A percentile compares a stretch with the other conserved stretches of the same genome.
Evolutionary conservation across 73 alveolate genomes (phyloP).

Genomic region (Paramecium caudatum): DNA sequence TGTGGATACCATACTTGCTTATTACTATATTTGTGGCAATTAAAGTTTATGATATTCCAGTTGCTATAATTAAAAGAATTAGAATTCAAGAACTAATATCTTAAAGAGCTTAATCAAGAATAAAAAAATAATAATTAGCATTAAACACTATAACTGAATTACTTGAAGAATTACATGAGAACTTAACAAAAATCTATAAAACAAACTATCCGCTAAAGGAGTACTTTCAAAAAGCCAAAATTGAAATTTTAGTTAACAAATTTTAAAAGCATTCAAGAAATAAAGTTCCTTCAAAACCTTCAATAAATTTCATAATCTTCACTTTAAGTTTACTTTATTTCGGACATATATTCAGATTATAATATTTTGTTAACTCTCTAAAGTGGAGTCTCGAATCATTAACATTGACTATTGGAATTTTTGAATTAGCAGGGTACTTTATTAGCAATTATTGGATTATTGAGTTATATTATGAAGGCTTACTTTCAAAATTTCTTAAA

Average conservation of each 20-base stretch:
- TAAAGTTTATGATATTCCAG: neutral
- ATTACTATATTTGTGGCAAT: neutral
- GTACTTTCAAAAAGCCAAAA: neutral
- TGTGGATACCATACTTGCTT: slow-evolving; percentile 19
- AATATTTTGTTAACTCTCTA: neutral
- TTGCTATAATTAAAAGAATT: neutral
- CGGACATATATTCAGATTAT: neutral
- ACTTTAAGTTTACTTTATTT: slow-evolving; percentile 17
- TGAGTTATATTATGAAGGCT: neutral
- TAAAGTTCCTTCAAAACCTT: neutral
- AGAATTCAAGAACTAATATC: neutral
- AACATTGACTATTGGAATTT: neutral
- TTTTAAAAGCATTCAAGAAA: neutral
- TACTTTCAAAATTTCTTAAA: neutral
- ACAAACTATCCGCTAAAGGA: neutral
- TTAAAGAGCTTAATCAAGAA: neutral
- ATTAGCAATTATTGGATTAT: slow-evolving; percentile 2
- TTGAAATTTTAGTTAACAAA: neutral
- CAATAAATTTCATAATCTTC: neutral
- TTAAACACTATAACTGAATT: neutral
- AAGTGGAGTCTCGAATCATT: neutral
- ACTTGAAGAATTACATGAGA: neutral
- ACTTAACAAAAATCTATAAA: neutral
- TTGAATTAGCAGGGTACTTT: slow-evolving; percentile 11
- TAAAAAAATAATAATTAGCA: slow-evolving; percentile 7